Percentiles rank a stretch among this genome's conserved stretches.
Evolutionary conservation across 306 rosid genomes (phyloP).

Genomic region (Sicyos edulis): DNA sequence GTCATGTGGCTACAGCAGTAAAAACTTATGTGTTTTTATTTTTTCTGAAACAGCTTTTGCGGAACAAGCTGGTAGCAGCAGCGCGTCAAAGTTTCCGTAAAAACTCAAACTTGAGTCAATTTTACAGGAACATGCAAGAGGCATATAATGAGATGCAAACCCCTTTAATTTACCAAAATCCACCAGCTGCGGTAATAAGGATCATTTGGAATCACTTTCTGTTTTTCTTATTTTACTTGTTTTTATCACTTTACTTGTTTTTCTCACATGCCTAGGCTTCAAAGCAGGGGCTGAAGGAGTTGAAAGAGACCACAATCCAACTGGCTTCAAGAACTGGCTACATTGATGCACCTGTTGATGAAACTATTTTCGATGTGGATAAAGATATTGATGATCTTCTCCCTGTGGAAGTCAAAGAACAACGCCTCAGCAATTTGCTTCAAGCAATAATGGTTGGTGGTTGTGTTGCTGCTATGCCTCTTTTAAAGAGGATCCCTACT

Average conservation of each 20-base stretch:
- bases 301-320: constrained; percentile 79
- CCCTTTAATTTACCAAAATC: constrained; percentile 76
- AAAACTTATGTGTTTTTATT: constrained; percentile 22
- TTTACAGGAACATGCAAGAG: constrained; percentile 73
- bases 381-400: constrained; percentile 86
- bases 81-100: constrained; percentile 63
- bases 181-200: constrained; percentile 62
- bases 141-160: constrained; percentile 88
- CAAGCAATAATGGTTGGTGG: constrained; percentile 74
- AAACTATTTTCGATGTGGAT: constrained; percentile 70
- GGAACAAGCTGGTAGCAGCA: constrained; percentile 67
- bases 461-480: constrained; percentile 93
- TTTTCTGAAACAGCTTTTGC: constrained; percentile 55
- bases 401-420: constrained; percentile 91
- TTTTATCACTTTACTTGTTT: constrained; percentile 11
- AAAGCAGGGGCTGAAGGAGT: constrained; percentile 66
- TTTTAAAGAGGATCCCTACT: constrained; percentile 83
- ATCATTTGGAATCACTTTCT: neutral
- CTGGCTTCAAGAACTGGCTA: constrained; percentile 68
- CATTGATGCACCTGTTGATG: constrained; percentile 87
- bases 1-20: neutral
- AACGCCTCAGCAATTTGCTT: constrained; percentile 83
- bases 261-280: constrained; percentile 9
- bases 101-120: constrained; percentile 68
- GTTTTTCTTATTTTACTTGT: neutral